Percentiles rank a stretch among this genome's conserved stretches.
phyloP scores from a whole-genome alignment of 1,284 basidiomycete species.

The Rhizoctonia solani region DNA sequence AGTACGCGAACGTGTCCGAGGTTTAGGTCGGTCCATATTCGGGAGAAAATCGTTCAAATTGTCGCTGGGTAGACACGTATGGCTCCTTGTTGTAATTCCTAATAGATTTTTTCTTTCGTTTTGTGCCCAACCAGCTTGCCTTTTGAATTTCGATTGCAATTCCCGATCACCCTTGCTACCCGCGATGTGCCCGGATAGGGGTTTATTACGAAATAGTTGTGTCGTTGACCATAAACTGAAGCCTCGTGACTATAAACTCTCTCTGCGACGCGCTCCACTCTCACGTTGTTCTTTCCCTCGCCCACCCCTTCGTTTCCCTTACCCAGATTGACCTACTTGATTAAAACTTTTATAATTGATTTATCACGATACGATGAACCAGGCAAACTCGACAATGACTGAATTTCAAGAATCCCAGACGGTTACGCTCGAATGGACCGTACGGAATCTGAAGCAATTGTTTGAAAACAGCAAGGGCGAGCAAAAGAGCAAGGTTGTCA shows the following conservation, averaged over 20 bases:
- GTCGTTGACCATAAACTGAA: neutral
- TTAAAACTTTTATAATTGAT: neutral
- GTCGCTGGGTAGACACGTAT: too few species aligned
- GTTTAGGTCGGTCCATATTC: conserved; percentile 15
- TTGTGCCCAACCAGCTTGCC: too few species aligned
- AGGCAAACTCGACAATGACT: conserved; percentile 36
- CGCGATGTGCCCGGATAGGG: conserved; percentile 20
- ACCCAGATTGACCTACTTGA: neutral
- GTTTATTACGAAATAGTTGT: conserved; percentile 11
- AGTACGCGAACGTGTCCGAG: conserved; percentile 70
- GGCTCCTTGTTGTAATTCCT: neutral
- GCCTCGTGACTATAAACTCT: conserved; percentile 27
- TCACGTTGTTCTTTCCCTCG: neutral
- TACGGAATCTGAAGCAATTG: conserved; percentile 65
- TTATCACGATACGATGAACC: neutral
- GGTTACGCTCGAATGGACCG: conserved; percentile 75
- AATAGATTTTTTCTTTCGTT: neutral
- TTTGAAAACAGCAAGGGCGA: conserved; percentile 75
- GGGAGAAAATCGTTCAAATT: too few species aligned
- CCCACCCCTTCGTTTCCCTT: neutral
- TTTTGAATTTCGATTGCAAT: too few species aligned
- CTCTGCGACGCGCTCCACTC: conserved; percentile 26
- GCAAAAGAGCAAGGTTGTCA: conserved; percentile 69
- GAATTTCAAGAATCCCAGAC: conserved; percentile 61
- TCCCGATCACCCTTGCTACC: too few species aligned